These are phyloP conservation scores for Candida sithepensis DNA, from an alignment of 805 yeast species.

Conservation along the genomic window DNA sequence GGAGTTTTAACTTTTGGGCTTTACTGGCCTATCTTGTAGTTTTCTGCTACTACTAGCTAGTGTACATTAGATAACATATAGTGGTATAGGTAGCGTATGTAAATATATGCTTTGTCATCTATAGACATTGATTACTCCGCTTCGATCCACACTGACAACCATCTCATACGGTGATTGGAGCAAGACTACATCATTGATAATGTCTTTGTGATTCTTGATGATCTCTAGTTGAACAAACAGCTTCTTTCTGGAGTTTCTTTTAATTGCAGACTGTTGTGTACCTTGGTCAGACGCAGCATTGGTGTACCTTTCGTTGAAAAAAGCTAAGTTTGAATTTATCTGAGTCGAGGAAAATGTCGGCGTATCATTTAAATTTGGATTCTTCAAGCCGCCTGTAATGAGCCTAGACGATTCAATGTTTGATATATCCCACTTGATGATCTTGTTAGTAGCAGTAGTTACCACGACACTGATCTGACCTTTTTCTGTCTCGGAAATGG, in stretches of 20 bases:
- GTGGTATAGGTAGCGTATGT: not conserved
- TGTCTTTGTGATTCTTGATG: constrained; percentile 47
- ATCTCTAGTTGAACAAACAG: constrained; percentile 38
- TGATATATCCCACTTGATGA: constrained; percentile 39
- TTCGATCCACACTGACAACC: constrained; percentile 63
- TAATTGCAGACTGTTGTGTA: constrained; percentile 5
- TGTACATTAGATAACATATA: not conserved
- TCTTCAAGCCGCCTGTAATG: constrained; percentile 19
- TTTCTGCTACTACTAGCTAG: too few relatives aligned
- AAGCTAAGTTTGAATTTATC: constrained; percentile 35
- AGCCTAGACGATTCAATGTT: constrained; percentile 31
- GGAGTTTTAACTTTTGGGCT: too few relatives aligned
- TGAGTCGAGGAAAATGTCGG: constrained; percentile 31
- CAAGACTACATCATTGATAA: constrained; percentile 45
- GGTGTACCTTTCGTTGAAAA: constrained; percentile 37
- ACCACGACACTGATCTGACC: constrained; percentile 13
- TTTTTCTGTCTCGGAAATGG: constrained; percentile 7
- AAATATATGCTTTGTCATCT: constrained; percentile 26
- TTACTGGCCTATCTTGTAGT: too few relatives aligned
- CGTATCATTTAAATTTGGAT: constrained; percentile 5
- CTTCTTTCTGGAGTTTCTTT: constrained; percentile 3
- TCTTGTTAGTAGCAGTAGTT: constrained; percentile 18
- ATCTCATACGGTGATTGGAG: constrained; percentile 51
- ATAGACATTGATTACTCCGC: constrained; percentile 63
- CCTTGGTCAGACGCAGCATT: constrained; percentile 7